Conservation (phyloP, 805 yeast species). For the Metschnikowia rubicola region DNA sequence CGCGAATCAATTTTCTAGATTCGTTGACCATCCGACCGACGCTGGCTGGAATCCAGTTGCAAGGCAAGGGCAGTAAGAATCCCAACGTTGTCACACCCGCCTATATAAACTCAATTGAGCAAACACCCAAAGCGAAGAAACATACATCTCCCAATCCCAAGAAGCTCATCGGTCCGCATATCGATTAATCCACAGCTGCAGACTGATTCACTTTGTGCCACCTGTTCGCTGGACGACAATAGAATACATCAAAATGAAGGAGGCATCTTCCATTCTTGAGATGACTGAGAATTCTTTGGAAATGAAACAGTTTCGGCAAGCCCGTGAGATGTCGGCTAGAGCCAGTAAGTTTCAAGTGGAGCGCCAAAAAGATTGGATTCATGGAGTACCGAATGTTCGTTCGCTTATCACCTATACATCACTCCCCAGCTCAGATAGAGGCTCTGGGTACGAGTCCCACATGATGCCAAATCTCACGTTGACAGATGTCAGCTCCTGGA, state of each 20-base stretch:
- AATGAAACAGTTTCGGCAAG: constrained; percentile 4
- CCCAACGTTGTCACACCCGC: too few species aligned
- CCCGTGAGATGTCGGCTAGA: constrained; percentile 3
- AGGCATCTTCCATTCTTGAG: not conserved
- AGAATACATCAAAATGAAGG: too few species aligned
- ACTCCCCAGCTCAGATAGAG: not conserved
- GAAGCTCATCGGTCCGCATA: too few species aligned
- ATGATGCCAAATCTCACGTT: constrained; percentile 6
- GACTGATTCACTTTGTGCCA: too few species aligned
- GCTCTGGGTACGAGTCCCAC: not conserved
- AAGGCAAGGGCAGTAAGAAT: too few species aligned
- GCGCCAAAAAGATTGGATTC: constrained; percentile 7
- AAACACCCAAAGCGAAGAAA: too few species aligned
- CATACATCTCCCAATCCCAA: too few species aligned
- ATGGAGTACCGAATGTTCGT: constrained; percentile 22
- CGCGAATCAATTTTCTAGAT: too few species aligned
- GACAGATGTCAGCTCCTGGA: not conserved
- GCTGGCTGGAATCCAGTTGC: too few species aligned
- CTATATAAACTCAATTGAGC: too few species aligned
- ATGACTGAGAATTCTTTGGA: not conserved
- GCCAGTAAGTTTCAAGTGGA: constrained; percentile 7
- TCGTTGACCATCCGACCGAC: too few species aligned
- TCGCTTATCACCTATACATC: constrained; percentile 7
- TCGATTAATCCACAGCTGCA: not conserved
- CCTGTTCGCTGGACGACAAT: too few species aligned